phyloP scores from a whole-genome alignment of 192 early-diverging fungal species.

The Coemansia asiatica region DNA sequence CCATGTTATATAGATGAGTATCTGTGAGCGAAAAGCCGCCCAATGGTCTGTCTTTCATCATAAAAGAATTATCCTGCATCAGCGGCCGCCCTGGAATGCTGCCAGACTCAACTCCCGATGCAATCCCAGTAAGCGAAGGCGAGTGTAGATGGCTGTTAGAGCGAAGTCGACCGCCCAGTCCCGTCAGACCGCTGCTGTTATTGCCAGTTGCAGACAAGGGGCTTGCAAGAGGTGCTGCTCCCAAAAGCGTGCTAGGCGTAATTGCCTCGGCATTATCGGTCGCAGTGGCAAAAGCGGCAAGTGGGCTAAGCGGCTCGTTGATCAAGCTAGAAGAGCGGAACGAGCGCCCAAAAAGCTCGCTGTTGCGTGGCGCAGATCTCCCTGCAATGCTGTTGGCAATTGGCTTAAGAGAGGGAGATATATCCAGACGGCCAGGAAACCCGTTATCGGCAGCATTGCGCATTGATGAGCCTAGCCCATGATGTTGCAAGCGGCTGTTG shows the following conservation, averaged over 20 bases:
- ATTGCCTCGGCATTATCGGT: constrained; percentile 10
- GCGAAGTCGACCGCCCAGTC: constrained; percentile 19
- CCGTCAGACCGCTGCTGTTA: constrained; percentile 11
- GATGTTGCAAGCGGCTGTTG: constrained; percentile 25
- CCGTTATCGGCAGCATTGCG: constrained; percentile 12
- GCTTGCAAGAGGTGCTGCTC: constrained; percentile 23
- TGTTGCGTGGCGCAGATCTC: constrained; percentile 30
- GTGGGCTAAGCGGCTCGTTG: constrained; percentile 41
- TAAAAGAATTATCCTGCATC: constrained; percentile 26
- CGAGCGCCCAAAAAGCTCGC: constrained; percentile 41
- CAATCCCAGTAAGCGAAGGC: constrained; percentile 23
- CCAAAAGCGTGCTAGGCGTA: neutral
- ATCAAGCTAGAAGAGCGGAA: constrained; percentile 35
- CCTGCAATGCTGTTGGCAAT: constrained; percentile 21
- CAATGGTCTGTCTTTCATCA: constrained; percentile 23
- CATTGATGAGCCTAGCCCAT: constrained; percentile 6
- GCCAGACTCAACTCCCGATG: constrained; percentile 23
- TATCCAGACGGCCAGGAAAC: constrained; percentile 15
- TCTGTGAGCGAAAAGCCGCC: constrained; percentile 36
- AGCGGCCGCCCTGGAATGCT: constrained; percentile 8
- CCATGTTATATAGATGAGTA: constrained; percentile 18
- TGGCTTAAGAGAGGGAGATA: constrained; percentile 32
- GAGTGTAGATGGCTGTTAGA: constrained; percentile 41
- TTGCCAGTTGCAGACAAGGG: constrained; percentile 16
- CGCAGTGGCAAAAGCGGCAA: constrained; percentile 15